These are phyloP conservation scores for Geotrichum fermentans DNA, from an alignment of 1,139 yeast genomes.

Conservation along the genomic window DNA sequence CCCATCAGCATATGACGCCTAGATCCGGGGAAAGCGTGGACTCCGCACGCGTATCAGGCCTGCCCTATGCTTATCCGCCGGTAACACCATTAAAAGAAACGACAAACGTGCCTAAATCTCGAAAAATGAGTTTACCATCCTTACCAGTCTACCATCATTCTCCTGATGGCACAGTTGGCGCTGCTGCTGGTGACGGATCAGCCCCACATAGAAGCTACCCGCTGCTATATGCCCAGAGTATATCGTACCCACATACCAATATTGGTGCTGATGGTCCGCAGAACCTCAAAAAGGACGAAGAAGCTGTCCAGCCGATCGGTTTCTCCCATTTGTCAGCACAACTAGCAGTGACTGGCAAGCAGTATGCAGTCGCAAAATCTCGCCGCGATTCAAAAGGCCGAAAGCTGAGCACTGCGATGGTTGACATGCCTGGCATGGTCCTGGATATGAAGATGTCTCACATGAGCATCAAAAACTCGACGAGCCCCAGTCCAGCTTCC, in stretches of 20 bases:
- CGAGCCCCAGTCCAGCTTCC: slow-evolving; percentile 20
- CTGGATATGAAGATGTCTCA: slow-evolving; percentile 12
- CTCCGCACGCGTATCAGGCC: neutral
- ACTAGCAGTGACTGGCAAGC: neutral
- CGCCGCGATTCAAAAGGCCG: slow-evolving; percentile 1
- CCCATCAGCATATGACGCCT: neutral
- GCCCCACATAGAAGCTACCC: slow-evolving; percentile 2
- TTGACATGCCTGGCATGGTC: slow-evolving; percentile 3
- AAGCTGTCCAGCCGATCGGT: no score
- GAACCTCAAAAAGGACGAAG: neutral
- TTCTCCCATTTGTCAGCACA: slow-evolving; percentile 7
- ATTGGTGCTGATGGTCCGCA: neutral
- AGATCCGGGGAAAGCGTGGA: neutral
- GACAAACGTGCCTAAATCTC: neutral
- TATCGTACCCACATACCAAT: slow-evolving; percentile 1
- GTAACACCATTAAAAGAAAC: neutral
- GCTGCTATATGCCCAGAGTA: slow-evolving; percentile 5
- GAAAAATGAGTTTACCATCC: slow-evolving; percentile 5
- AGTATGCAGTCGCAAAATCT: slow-evolving; percentile 9
- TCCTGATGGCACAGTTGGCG: neutral
- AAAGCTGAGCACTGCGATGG: slow-evolving; percentile 3
- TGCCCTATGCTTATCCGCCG: slow-evolving; percentile 8
- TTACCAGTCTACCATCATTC: neutral
- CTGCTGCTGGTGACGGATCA: neutral
- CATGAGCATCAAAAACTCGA: slow-evolving; percentile 13